Evolutionary conservation across 345 rosid species (phyloP).

Genomic region (Lepidium sativum): DNA sequence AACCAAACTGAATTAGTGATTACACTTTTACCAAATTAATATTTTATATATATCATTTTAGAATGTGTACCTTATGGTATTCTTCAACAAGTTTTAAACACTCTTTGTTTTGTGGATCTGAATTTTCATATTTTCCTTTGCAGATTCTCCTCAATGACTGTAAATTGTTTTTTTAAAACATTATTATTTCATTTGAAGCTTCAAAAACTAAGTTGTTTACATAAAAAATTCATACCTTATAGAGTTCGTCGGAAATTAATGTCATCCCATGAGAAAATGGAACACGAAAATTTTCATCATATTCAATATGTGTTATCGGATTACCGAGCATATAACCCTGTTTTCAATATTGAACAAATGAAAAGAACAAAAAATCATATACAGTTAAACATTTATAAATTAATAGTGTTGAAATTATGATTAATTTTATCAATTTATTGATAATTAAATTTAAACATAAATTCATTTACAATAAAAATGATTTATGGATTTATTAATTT

Average conservation of each 20-base stretch:
- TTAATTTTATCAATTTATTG: too few relatives aligned
- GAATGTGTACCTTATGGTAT: not conserved
- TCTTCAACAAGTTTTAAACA: slow-evolving; percentile 11
- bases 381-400: too few relatives aligned
- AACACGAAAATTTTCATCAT: slow-evolving; percentile 30
- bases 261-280: slow-evolving; percentile 35
- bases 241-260: slow-evolving; percentile 41
- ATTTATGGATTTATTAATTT: too few relatives aligned
- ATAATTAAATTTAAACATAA: too few relatives aligned
- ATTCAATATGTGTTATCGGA: slow-evolving; percentile 21
- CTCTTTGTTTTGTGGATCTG: not conserved
- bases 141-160: not conserved
- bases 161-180: not conserved
- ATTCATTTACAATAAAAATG: too few relatives aligned
- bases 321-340: slow-evolving; percentile 50
- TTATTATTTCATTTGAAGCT: not conserved
- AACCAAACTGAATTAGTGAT: not conserved
- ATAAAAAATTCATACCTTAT: slow-evolving; percentile 40
- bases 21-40: not conserved
- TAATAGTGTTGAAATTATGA: too few relatives aligned
- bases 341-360: not conserved
- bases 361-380: too few relatives aligned
- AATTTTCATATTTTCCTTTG: not conserved
- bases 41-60: not conserved
- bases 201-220: too few relatives aligned